Base-by-base conservation (phyloP, 2,329 filamentous ascomycete species). In the Cladosporium sphaerospermum region DNA sequence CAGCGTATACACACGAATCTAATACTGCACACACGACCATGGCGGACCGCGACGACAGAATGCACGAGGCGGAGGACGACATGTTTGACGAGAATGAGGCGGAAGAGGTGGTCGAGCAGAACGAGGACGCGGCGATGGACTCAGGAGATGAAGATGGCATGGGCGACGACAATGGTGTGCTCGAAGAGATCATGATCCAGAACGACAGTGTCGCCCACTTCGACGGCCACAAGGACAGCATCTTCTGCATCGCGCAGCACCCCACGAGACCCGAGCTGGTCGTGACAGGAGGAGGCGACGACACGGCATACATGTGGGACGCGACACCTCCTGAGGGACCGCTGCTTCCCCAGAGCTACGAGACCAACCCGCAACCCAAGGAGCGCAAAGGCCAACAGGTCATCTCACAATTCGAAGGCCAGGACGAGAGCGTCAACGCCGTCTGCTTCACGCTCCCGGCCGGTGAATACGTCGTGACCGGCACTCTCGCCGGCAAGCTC, bases 121-220 rank as follows among this genome's bases (percentile, higher is more conserved):
- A 83, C 56, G 84, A 80, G 47, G 88, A 78, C 50, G 95, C 67
- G 78, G 88, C 51, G 81, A 95, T 96, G 89, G 89, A 92, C 65
- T 87, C 83, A 3, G 81, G 81, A 55, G 82, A 84, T 51, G 85
- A 88, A 42, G 23, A 28, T 28, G 23, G 23, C 23, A 28, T 28
- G 23, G 48, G 39, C 39, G 80, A 80, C 43, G 77, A 77, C 42
- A 78, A 71, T n/a, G 78, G 80, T 49, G 73, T 76, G 34, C 73
- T 76, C 28, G 79, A 85, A 68, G 89, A 93, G 69, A 83, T 96
- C 40, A 74, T 82, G 40, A 78, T 97, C 6, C 83, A 93, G 58
- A 99, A 97, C 77, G 92, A 99, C 77, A 95, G 89, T 60, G 78
- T 85, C 60, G 92, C 89, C 56, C 92, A 95, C 76, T 96, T 97